Percentiles rank a stretch among this genome's conserved stretches.
phyloP scores from a whole-genome alignment of 202 grass and related monocot genomes.

The Brachypodium distachyon region DNA sequence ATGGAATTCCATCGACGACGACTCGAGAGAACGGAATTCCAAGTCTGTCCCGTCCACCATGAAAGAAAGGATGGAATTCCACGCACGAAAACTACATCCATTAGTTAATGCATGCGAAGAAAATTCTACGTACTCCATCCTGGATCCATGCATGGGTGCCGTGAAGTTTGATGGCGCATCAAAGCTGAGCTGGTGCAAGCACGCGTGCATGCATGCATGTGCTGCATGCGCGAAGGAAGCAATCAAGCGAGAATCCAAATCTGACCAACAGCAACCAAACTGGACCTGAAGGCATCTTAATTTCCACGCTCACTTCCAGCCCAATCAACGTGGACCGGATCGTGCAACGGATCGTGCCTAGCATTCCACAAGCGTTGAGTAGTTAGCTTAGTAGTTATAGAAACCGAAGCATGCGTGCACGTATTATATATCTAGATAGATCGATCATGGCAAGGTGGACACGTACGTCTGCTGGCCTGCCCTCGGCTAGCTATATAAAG shows the following conservation, averaged over 20 bases:
- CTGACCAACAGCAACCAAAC: not conserved
- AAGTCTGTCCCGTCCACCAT: not conserved
- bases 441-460: not conserved
- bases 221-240: not conserved
- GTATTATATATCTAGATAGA: not conserved
- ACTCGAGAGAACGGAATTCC: not conserved
- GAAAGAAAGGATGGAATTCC: not conserved
- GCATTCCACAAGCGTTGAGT: not conserved
- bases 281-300: not conserved
- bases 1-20: too few relatives aligned
- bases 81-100: not conserved
- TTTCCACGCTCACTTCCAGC: not conserved
- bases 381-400: not conserved
- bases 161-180: not conserved
- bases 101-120: not conserved
- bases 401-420: not conserved
- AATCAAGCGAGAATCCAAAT: not conserved
- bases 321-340: not conserved
- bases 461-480: not conserved
- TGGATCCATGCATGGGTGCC: not conserved
- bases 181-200: not conserved
- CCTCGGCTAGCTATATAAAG: not conserved
- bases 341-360: not conserved
- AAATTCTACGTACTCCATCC: not conserved
- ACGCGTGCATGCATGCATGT: not conserved